Base-by-base conservation (phyloP, 805 yeast genomes). In the Metschnikowia noctiluminum region DNA sequence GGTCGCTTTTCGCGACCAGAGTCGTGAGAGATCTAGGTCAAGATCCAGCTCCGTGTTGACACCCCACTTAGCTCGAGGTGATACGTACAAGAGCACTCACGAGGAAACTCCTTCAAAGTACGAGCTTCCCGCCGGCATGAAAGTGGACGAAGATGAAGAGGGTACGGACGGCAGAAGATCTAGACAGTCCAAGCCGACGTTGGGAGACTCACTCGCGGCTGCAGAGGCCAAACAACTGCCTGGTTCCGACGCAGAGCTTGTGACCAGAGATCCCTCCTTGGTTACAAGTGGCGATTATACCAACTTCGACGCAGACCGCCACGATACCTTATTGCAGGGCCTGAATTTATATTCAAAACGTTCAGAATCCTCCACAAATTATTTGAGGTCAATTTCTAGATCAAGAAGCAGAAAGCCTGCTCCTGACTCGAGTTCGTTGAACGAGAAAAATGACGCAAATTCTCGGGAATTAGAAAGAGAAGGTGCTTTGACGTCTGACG, bases 1-100 rank as follows among this genome's bases (percentile, higher is more conserved):
- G 7, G 52, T 56, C 8, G 43, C 60, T 3, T 35, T 50, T 28
- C 39, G 54, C 7, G 49, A 44, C 28, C 40, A 45, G 31, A 48
- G 55, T 27, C 28, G 38, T 7, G 58, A 56, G 31, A 52, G 66
- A 9, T 55, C 64, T 4, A 53, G 67, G 11, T 57, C 64, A 2
- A 54, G 68, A 35, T 62, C 71, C 11, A 38, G 55, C 26, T 50
- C 63, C 7, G 43, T 46, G 16, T 37, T 51, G 45, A 35, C 58
- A 2, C 52, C 57, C 4, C 88, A 85, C 65, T 71, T 86, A 58
- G 91, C 92, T 2, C 74, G 87, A 52, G 94, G 92, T 35, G 91
- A 85, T 54, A 82, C 90, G 1, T 85, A 85, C 61, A 87, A 84
- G 57, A 77, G 79, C 57, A 79, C 82, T 10, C 71, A 74, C 42